Evolutionary conservation across 1,284 basidiomycete species (phyloP).

Genomic region (Sanghuangporus weigelae): DNA sequence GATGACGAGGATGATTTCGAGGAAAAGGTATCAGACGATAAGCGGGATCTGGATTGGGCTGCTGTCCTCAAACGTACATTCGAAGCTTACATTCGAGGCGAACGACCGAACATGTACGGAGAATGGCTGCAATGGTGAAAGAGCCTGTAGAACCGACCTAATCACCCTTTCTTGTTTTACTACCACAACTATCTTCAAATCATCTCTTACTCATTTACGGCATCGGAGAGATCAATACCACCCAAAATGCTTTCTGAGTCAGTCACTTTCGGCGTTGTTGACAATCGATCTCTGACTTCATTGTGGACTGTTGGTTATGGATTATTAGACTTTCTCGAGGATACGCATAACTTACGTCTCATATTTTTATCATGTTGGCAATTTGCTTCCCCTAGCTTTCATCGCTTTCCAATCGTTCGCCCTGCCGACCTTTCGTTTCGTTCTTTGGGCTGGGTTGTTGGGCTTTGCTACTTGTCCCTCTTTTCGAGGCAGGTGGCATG

Average conservation of each 20-base stretch:
- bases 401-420: neutral
- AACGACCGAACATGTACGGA: constrained; percentile 89
- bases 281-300: neutral
- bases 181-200: neutral
- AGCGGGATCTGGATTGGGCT: constrained; percentile 83
- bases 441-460: neutral
- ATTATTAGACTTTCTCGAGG: neutral
- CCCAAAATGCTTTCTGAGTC: neutral
- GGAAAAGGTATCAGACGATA: constrained; percentile 43
- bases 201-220: neutral
- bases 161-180: neutral
- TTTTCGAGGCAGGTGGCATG: neutral
- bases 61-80: constrained; percentile 90
- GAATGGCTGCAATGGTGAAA: constrained; percentile 72
- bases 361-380: constrained; percentile 14
- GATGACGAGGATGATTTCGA: constrained; percentile 26
- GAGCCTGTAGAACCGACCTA: no score
- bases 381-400: neutral
- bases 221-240: neutral
- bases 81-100: constrained; percentile 82
- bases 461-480: neutral
- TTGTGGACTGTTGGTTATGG: neutral
- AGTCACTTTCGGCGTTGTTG: neutral
- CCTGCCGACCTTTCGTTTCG: neutral
- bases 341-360: constrained; percentile 11